These are phyloP conservation scores for Populus hybrid DNA, from an alignment of 441 rosid genomes.

Conservation along the genomic window DNA sequence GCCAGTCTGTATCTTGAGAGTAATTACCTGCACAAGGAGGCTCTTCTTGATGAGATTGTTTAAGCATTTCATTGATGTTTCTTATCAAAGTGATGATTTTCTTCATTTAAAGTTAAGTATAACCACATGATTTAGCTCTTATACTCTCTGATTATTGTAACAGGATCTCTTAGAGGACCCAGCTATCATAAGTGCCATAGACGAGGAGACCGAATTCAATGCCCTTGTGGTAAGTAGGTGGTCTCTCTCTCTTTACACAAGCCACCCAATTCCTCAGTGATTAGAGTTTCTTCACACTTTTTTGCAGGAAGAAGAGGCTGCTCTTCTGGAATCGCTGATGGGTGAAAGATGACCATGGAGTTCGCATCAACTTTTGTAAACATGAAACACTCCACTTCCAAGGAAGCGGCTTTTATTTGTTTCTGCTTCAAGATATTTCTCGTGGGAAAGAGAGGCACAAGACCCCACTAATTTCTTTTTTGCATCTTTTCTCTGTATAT, in stretches of 20 bases:
- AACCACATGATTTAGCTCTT: not conserved
- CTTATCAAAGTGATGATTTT: not conserved
- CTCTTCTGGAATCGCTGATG: constrained; percentile 73
- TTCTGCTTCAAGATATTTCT: not conserved
- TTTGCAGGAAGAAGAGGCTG: constrained; percentile 85
- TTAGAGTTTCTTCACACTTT: not conserved
- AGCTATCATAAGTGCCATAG: constrained; percentile 66
- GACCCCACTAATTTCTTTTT: not conserved
- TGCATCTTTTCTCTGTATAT: not conserved
- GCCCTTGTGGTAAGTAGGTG: constrained; percentile 74
- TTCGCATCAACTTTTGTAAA: not conserved
- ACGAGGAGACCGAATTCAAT: constrained; percentile 93
- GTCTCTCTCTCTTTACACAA: not conserved
- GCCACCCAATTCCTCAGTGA: not conserved
- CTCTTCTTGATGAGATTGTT: not conserved
- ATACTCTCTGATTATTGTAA: constrained; percentile 7
- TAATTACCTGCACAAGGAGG: too few relatives aligned
- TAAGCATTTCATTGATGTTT: not conserved
- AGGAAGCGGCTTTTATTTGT: not conserved
- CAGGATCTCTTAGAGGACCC: constrained; percentile 93
- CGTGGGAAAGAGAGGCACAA: not conserved
- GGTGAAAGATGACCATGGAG: constrained; percentile 48
- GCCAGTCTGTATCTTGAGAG: too few relatives aligned
- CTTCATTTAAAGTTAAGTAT: not conserved
- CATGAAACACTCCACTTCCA: not conserved